Evolutionary conservation across 495 filamentous ascomycete species (phyloP).

Genomic region (Sabuloglossum arenarium): DNA sequence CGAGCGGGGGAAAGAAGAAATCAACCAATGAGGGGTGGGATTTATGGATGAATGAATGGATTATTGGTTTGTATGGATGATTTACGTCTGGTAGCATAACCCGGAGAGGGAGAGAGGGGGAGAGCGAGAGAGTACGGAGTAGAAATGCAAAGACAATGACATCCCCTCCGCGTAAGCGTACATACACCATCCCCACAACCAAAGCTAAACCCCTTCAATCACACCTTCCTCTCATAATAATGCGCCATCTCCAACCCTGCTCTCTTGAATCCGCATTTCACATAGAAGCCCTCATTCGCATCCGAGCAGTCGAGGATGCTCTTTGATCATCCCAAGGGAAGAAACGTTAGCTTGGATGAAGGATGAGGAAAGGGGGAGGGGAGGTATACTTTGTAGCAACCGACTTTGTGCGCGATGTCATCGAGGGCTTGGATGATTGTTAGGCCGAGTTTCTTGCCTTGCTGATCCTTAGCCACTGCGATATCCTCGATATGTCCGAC

Average conservation of each 20-base stretch:
- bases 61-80: too few species aligned
- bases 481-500: conserved; percentile 99
- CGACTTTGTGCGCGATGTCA: conserved; percentile 60
- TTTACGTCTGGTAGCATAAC: too few species aligned
- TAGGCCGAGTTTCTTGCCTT: conserved; percentile 89
- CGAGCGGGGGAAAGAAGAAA: too few species aligned
- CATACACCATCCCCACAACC: too few species aligned
- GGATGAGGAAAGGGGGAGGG: neutral
- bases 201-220: too few species aligned
- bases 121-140: too few species aligned
- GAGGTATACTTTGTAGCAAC: conserved; percentile 64
- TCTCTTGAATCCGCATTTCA: conserved; percentile 91
- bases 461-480: conserved; percentile 78
- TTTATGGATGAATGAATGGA: too few species aligned
- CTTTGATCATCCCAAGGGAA: conserved; percentile 18
- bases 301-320: conserved; percentile 58
- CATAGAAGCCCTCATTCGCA: conserved; percentile 90
- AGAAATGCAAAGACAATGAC: too few species aligned
- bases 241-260: conserved; percentile 95
- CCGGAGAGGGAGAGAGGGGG: too few species aligned
- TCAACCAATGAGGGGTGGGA: too few species aligned
- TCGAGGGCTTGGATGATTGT: conserved; percentile 89
- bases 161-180: too few species aligned
- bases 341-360: neutral
- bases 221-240: conserved; percentile 40